Conservation (phyloP, 768 basidiomycete species). For the Amyloporia xantha region DNA sequence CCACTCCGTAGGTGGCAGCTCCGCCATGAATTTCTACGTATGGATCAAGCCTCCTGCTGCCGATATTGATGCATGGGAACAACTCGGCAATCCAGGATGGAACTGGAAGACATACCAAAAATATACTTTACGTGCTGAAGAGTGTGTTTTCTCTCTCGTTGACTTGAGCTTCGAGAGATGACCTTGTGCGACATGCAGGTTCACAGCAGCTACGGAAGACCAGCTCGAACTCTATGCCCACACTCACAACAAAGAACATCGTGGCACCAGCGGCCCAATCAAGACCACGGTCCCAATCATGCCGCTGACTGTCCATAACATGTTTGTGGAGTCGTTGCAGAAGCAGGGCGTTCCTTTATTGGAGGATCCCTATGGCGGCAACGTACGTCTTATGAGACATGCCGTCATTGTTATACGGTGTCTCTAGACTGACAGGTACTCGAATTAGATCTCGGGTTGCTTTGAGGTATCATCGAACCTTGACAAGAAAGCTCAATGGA, state of each 20-base stretch:
- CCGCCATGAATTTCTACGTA: constrained; percentile 36
- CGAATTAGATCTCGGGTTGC: not conserved
- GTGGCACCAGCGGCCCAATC: not conserved
- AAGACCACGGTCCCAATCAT: not conserved
- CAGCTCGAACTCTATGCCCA: not conserved
- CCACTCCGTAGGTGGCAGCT: constrained; percentile 27
- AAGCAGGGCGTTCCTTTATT: not conserved
- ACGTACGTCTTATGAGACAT: constrained; percentile 1
- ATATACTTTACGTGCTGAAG: not conserved
- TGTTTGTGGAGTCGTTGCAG: not conserved
- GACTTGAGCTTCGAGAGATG: too few relatives aligned
- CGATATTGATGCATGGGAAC: constrained; percentile 33
- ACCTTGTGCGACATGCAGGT: not conserved
- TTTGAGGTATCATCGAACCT: constrained; percentile 8
- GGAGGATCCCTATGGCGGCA: constrained; percentile 5
- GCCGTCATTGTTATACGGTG: too few relatives aligned
- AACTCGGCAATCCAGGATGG: constrained; percentile 51
- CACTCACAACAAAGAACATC: constrained; percentile 1
- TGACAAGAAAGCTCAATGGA: constrained; percentile 13
- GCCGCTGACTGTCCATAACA: not conserved
- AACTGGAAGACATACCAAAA: constrained; percentile 32
- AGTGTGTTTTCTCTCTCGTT: not conserved
- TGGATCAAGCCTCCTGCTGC: constrained; percentile 23
- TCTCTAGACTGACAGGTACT: too few relatives aligned
- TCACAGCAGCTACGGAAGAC: constrained; percentile 1